Percentiles rank a stretch among this genome's conserved stretches.
Conservation (phyloP, 192 early-diverging fungal species). For the Podila horticola region DNA sequence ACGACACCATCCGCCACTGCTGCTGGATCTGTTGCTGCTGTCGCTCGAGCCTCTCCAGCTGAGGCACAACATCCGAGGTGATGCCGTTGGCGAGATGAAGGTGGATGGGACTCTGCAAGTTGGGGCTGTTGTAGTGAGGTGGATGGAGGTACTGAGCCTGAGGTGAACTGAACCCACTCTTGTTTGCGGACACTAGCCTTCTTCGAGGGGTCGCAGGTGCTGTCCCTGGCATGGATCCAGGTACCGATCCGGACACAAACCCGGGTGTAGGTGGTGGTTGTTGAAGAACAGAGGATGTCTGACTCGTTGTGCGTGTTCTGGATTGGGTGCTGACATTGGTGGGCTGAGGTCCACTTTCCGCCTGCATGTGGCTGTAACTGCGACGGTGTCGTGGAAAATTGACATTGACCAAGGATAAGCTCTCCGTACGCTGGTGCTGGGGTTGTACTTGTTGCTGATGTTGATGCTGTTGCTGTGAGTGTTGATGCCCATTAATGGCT, state of each 20-base stretch:
- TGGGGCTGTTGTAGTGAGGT: neutral
- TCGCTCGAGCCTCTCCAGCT: constrained; percentile 14
- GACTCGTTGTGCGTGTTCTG: too few relatives aligned
- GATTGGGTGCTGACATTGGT: neutral
- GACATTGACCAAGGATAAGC: neutral
- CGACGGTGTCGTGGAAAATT: neutral
- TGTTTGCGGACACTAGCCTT: too few relatives aligned
- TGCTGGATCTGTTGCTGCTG: constrained; percentile 35
- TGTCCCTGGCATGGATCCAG: too few relatives aligned
- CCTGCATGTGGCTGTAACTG: neutral
- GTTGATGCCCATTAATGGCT: neutral
- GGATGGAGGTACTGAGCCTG: too few relatives aligned
- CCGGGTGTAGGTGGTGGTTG: too few relatives aligned
- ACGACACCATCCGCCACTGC: constrained; percentile 41
- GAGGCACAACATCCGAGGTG: neutral
- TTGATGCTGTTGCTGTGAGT: neutral
- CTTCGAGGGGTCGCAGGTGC: too few relatives aligned
- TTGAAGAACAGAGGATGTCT: too few relatives aligned
- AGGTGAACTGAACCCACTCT: too few relatives aligned
- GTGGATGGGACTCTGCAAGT: neutral
- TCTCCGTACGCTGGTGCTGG: neutral
- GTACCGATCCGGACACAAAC: too few relatives aligned
- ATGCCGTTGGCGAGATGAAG: too few relatives aligned
- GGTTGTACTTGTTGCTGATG: neutral
- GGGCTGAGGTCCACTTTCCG: neutral